Conservation (phyloP, 768 basidiomycete species). For the Boletus fagicola region DNA sequence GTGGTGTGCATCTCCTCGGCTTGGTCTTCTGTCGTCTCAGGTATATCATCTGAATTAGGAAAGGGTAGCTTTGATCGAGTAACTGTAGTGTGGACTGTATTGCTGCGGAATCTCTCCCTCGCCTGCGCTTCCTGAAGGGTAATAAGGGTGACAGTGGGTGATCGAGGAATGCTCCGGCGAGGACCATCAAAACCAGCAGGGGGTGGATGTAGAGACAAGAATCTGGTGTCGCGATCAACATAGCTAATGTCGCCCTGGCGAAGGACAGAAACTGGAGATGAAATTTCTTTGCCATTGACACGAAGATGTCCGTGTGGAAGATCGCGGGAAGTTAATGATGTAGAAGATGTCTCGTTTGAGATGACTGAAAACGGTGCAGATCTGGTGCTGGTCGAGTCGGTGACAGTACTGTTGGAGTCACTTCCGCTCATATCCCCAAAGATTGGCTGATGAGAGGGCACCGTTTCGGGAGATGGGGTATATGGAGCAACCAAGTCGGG, state of each 20-base stretch:
- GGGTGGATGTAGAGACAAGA: conserved; percentile 35
- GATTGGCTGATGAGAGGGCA: conserved; percentile 29
- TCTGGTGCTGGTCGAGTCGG: conserved; percentile 41
- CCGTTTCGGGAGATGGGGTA: conserved; percentile 31
- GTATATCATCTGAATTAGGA: conserved; percentile 34
- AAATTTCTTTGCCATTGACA: conserved; percentile 53
- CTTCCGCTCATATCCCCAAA: conserved; percentile 41
- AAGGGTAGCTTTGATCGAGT: conserved; percentile 31
- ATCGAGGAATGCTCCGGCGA: conserved; percentile 51
- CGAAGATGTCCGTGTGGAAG: conserved; percentile 16
- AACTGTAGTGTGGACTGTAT: conserved; percentile 37
- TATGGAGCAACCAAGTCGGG: conserved; percentile 57
- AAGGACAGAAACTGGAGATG: conserved; percentile 49
- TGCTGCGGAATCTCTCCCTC: conserved; percentile 55
- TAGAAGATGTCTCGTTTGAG: conserved; percentile 34
- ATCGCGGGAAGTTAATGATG: conserved; percentile 25
- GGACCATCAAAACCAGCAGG: conserved; percentile 34
- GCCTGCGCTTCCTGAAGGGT: conserved; percentile 78
- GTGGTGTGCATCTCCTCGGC: conserved; percentile 27
- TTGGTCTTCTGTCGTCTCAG: conserved; percentile 15
- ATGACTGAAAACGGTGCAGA: conserved; percentile 36
- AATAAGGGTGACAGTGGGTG: conserved; percentile 63
- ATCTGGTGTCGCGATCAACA: conserved; percentile 30
- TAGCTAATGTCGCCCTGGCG: conserved; percentile 28
- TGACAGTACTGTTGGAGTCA: conserved; percentile 54